Evolutionary conservation across 331 rosid genomes (phyloP).

Genomic region (Quercus tomentella): DNA sequence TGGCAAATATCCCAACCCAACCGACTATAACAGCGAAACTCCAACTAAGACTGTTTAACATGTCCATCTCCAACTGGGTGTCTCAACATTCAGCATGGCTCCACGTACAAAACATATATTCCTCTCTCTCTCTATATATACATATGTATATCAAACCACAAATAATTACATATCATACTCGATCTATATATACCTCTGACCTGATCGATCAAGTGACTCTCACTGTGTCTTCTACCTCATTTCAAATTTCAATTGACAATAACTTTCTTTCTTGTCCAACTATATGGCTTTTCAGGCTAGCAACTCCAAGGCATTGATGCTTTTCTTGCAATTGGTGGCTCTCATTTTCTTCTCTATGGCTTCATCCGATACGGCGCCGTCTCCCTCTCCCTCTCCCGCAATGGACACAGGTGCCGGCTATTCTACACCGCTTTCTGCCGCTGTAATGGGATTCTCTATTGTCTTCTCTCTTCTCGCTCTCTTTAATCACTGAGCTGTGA

Average conservation of each 20-base stretch:
- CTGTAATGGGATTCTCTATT: not conserved
- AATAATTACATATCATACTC: too few species aligned
- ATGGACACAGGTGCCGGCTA: conserved; percentile 7
- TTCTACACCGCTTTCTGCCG: conserved; percentile 5
- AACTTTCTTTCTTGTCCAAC: too few species aligned
- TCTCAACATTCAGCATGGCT: too few species aligned
- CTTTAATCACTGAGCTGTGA: not conserved
- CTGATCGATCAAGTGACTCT: too few species aligned
- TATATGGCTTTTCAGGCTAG: conserved; percentile 1
- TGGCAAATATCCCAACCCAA: not conserved
- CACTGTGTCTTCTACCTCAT: too few species aligned
- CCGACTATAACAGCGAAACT: not conserved
- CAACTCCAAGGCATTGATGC: conserved; percentile 8
- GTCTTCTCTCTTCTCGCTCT: conserved; percentile 9
- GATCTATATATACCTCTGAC: too few species aligned
- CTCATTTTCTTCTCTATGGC: not conserved
- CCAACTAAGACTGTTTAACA: not conserved
- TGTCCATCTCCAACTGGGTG: not conserved
- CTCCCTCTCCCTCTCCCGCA: conserved; percentile 7
- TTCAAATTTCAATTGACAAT: too few species aligned
- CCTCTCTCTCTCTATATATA: not conserved
- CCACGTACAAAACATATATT: not conserved
- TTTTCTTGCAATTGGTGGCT: not conserved
- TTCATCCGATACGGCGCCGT: not conserved
- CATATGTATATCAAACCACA: not conserved